These are phyloP conservation scores for Thyridium curvatum DNA, from an alignment of 2,329 filamentous ascomycete genomes.

Conservation along the genomic window DNA sequence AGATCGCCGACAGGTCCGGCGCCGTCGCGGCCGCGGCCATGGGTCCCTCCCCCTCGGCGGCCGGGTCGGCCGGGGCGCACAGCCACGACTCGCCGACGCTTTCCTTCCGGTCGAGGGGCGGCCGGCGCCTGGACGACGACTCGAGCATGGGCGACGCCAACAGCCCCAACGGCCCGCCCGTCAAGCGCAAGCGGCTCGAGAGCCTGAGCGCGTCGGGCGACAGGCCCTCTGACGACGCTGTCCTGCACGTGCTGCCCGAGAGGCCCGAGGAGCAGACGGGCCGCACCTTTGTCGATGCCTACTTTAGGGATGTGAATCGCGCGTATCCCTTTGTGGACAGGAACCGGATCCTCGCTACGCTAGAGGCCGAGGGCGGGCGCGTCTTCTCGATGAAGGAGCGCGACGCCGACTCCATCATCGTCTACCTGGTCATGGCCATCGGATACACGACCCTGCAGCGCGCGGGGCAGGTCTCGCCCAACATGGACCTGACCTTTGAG, in stretches of 20 bases:
- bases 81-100: slow-evolving; percentile 2
- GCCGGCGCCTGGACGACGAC: too few species aligned
- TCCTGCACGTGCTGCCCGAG: neutral
- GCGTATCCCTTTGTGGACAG: slow-evolving; percentile 38
- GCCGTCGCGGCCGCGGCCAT: too few species aligned
- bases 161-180: neutral
- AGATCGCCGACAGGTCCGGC: neutral
- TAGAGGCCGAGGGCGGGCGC: slow-evolving; percentile 22
- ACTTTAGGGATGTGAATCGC: slow-evolving; percentile 37
- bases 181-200: slow-evolving; percentile 1
- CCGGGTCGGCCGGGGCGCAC: too few species aligned
- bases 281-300: slow-evolving; percentile 32
- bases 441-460: slow-evolving; percentile 36
- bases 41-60: too few species aligned
- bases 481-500: slow-evolving; percentile 22
- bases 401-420: slow-evolving; percentile 24
- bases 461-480: slow-evolving; percentile 30
- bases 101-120: neutral
- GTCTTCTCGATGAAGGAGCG: slow-evolving; percentile 14
- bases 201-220: neutral
- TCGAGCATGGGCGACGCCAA: too few species aligned
- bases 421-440: slow-evolving; percentile 39
- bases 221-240: neutral
- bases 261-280: slow-evolving; percentile 17
- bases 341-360: slow-evolving; percentile 18